phyloP scores from a whole-genome alignment of 2,329 filamentous ascomycete species.

The Sordariomycetes sp. region DNA sequence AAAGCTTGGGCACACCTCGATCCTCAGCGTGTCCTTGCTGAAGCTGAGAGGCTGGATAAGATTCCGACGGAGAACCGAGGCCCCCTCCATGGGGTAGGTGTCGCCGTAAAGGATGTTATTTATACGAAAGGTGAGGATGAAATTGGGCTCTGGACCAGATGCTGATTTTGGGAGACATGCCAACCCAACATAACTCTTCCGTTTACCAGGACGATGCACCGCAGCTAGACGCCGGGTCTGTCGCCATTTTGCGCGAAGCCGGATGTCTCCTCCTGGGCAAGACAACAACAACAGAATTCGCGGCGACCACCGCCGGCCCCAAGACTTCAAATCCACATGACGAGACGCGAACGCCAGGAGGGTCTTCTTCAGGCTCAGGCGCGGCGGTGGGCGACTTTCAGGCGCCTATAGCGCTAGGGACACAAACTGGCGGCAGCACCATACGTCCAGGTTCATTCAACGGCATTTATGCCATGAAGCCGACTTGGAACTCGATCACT shows the following conservation, averaged over 20 bases:
- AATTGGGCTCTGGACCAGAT: neutral
- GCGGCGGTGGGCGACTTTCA: slow-evolving; percentile 55
- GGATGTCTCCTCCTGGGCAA: slow-evolving; percentile 41
- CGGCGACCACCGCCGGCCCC: slow-evolving; percentile 37
- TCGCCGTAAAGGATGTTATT: slow-evolving; percentile 53
- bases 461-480: slow-evolving; percentile 32
- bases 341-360: slow-evolving; percentile 49
- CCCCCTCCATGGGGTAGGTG: slow-evolving; percentile 44
- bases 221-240: slow-evolving; percentile 37
- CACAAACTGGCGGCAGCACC: slow-evolving; percentile 53
- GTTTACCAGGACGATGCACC: slow-evolving; percentile 34
- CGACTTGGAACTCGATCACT: slow-evolving; percentile 49
- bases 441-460: slow-evolving; percentile 54
- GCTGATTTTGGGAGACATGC: slow-evolving; percentile 31
- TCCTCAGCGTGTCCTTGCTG: slow-evolving; percentile 30
- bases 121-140: slow-evolving; percentile 37
- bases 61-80: slow-evolving; percentile 37
- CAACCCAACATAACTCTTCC: slow-evolving; percentile 41
- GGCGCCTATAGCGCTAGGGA: slow-evolving; percentile 46
- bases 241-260: slow-evolving; percentile 38
- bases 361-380: slow-evolving; percentile 54
- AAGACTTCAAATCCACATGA: slow-evolving; percentile 54
- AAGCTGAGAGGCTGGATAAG: slow-evolving; percentile 39
- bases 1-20: slow-evolving; percentile 42
- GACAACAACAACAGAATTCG: slow-evolving; percentile 49